Evolutionary conservation across 2,329 filamentous ascomycete species (phyloP).

Genomic region (Mollisiaceae sp.): DNA sequence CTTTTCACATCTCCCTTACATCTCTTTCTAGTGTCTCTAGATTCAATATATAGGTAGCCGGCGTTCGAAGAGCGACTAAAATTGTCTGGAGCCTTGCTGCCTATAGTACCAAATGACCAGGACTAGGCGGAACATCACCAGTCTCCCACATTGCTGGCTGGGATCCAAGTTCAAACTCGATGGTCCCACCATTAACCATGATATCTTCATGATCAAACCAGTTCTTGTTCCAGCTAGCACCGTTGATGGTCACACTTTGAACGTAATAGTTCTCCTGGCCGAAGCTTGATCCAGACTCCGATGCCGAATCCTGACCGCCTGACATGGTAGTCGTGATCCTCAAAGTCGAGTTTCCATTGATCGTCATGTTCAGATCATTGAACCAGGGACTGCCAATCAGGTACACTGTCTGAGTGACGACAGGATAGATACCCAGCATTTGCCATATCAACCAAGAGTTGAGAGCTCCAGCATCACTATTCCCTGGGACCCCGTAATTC

Average conservation of each 20-base stretch:
- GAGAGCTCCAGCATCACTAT: slow-evolving; percentile 72
- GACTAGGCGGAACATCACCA: slow-evolving; percentile 64
- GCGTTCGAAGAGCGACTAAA: no score
- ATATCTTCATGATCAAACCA: slow-evolving; percentile 75
- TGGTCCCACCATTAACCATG: slow-evolving; percentile 59
- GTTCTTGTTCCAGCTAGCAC: slow-evolving; percentile 62
- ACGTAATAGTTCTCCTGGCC: slow-evolving; percentile 58
- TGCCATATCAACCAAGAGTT: slow-evolving; percentile 29
- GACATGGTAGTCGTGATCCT: slow-evolving; percentile 62
- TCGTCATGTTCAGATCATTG: slow-evolving; percentile 55
- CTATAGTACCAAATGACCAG: slow-evolving; percentile 11
- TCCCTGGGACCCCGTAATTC: slow-evolving; percentile 65
- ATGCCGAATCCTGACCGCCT: slow-evolving; percentile 42
- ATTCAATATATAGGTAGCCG: no score
- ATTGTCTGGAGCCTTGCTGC: background rate
- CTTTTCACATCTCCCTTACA: no score
- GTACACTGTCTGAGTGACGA: slow-evolving; percentile 71
- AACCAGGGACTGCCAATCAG: slow-evolving; percentile 72
- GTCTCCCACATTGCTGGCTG: slow-evolving; percentile 53
- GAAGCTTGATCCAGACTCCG: slow-evolving; percentile 65
- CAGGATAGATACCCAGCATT: slow-evolving; percentile 59
- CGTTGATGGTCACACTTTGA: slow-evolving; percentile 66
- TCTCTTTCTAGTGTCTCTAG: no score
- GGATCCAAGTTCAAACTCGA: slow-evolving; percentile 64
- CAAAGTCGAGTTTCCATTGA: slow-evolving; percentile 54